Conservation (phyloP, 768 basidiomycete species). For the Cytidiella melzeri region DNA sequence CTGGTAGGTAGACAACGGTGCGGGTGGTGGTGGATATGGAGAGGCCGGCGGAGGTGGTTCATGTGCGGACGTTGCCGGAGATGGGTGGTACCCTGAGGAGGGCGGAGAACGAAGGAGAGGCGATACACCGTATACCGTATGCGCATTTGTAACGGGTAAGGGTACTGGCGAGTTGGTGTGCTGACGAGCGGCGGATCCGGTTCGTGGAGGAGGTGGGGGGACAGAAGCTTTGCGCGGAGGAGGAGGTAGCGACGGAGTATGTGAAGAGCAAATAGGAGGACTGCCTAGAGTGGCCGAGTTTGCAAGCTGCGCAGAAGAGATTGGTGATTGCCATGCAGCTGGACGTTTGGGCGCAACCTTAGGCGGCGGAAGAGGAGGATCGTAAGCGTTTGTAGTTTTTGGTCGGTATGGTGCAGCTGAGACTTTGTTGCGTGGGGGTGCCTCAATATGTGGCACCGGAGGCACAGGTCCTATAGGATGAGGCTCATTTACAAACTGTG, state of each 20-base stretch:
- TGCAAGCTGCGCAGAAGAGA: slow-evolving; percentile 18
- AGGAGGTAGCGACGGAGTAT: slow-evolving; percentile 6
- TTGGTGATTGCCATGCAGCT: slow-evolving; percentile 7
- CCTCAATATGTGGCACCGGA: not conserved
- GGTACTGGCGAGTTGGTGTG: not conserved
- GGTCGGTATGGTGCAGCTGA: slow-evolving; percentile 49
- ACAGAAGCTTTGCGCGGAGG: slow-evolving; percentile 12
- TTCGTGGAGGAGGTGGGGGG: slow-evolving; percentile 9
- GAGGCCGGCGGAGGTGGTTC: not conserved
- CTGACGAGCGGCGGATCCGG: slow-evolving; percentile 2
- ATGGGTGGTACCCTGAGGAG: too few relatives aligned
- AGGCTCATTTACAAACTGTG: slow-evolving; percentile 5
- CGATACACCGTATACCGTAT: too few relatives aligned
- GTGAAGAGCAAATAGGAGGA: slow-evolving; percentile 4
- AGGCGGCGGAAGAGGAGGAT: slow-evolving; percentile 62
- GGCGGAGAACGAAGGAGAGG: too few relatives aligned
- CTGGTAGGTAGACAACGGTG: not conserved
- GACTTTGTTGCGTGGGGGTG: not conserved
- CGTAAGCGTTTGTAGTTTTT: slow-evolving; percentile 66
- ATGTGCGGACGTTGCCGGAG: not conserved
- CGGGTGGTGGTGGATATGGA: slow-evolving; percentile 1
- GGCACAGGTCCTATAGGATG: not conserved
- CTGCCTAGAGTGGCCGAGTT: slow-evolving; percentile 18
- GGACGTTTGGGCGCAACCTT: slow-evolving; percentile 30
- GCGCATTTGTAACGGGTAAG: not conserved